These are phyloP conservation scores for Sclerotinia nivalis DNA, from an alignment of 2,329 filamentous ascomycete genomes.

Conservation along the genomic window DNA sequence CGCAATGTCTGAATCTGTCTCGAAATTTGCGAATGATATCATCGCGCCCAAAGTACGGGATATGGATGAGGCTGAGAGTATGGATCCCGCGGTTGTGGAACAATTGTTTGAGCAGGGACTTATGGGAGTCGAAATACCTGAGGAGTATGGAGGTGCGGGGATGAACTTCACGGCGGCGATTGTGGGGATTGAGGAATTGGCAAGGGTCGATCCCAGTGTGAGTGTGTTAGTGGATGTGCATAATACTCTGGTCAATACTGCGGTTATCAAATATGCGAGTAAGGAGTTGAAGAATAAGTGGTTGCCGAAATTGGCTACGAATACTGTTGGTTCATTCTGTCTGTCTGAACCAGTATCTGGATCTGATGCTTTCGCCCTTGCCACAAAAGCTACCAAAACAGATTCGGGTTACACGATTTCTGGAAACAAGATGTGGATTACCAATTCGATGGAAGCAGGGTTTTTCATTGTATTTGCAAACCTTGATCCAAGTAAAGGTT, in stretches of 20 bases:
- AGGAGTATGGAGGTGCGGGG: conserved; percentile 92
- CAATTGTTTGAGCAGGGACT: conserved; percentile 95
- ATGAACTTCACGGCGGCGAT: conserved; percentile 99
- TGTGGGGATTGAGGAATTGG: conserved; percentile 94
- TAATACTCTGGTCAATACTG: conserved; percentile 96
- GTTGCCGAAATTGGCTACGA: conserved; percentile 85
- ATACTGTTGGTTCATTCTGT: conserved; percentile 90
- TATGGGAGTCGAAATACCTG: conserved; percentile 96
- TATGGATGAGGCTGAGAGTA: conserved; percentile 95
- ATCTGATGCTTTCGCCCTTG: conserved; percentile 92
- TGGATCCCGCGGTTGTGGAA: conserved; percentile 87
- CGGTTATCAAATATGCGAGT: conserved; percentile 81
- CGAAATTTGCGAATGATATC: conserved; percentile 85
- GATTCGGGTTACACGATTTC: conserved; percentile 81
- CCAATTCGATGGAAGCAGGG: conserved; percentile 88
- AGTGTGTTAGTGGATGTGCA: conserved; percentile 96
- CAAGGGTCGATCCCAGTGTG: conserved; percentile 89
- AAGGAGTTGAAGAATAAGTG: conserved; percentile 78
- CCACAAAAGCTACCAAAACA: conserved; percentile 85
- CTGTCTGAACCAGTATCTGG: conserved; percentile 90
- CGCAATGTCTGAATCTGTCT: conserved; percentile 86
- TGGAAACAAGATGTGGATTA: conserved; percentile 99
- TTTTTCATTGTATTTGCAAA: conserved; percentile 99
- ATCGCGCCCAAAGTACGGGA: conserved; percentile 90
- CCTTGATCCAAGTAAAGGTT: conserved; percentile 85